A percentile compares a stretch with the other conserved stretches of the same genome.
These are phyloP conservation scores for Russula vinacea DNA, from an alignment of 768 basidiomycete species.

Conservation along the genomic window DNA sequence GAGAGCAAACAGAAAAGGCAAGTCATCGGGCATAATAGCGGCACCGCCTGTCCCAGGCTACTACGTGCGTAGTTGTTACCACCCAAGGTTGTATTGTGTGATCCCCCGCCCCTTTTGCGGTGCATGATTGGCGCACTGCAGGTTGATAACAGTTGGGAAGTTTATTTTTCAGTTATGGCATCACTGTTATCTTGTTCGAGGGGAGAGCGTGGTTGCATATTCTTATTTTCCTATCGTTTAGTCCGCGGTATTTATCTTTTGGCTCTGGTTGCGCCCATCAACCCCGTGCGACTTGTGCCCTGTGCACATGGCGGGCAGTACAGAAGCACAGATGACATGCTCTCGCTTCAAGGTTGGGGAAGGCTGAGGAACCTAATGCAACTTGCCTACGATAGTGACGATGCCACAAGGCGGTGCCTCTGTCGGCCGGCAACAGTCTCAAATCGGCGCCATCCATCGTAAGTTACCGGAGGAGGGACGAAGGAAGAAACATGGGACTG, in stretches of 20 bases:
- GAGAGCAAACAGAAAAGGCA: not conserved
- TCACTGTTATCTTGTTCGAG: not conserved
- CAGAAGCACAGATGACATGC: not conserved
- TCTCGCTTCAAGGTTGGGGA: not conserved
- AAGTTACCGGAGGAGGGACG: too few relatives aligned
- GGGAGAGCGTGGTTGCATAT: not conserved
- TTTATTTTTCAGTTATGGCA: not conserved
- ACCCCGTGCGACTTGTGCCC: not conserved
- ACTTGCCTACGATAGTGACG: not conserved
- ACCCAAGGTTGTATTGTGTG: not conserved
- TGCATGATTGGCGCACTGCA: too few relatives aligned
- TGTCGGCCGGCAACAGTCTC: not conserved
- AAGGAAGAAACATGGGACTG: too few relatives aligned
- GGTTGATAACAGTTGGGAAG: not conserved
- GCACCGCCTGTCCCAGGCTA: not conserved
- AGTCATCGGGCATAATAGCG: too few relatives aligned
- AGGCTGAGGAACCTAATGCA: not conserved
- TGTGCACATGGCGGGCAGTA: not conserved
- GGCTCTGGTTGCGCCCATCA: slow-evolving; percentile 1
- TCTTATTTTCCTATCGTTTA: not conserved
- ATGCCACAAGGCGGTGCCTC: slow-evolving; percentile 1
- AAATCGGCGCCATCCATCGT: too few relatives aligned
- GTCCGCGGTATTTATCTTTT: not conserved
- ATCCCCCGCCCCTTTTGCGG: too few relatives aligned
- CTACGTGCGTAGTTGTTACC: not conserved